Evolutionary conservation across 1,284 basidiomycete species (phyloP).

Genomic region (Microbotryomycetes sp.): DNA sequence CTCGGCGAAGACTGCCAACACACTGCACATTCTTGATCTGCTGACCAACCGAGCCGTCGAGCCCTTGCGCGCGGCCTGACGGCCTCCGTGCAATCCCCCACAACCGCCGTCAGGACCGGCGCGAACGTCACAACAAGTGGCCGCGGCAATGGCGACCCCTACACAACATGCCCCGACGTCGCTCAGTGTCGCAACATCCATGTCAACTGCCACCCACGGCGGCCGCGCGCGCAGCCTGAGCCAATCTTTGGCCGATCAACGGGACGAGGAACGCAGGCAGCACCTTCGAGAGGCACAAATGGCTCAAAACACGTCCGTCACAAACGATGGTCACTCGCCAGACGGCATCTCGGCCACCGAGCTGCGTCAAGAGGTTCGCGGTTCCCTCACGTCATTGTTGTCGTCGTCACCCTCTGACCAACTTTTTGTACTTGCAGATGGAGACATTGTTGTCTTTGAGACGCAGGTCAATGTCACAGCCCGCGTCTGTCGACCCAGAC

Average conservation of each 20-base stretch:
- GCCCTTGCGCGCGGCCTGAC: too few relatives aligned
- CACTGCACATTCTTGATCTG: too few relatives aligned
- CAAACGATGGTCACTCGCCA: neutral
- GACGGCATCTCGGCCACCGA: constrained; percentile 10
- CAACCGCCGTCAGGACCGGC: too few relatives aligned
- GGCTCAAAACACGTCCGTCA: too few relatives aligned
- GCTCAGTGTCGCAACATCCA: too few relatives aligned
- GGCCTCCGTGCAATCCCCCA: too few relatives aligned
- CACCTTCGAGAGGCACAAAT: neutral
- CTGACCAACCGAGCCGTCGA: too few relatives aligned
- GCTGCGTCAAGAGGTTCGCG: constrained; percentile 18
- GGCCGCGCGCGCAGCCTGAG: neutral
- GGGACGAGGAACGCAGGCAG: neutral
- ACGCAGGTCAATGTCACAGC: constrained; percentile 29
- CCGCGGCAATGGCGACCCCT: too few relatives aligned
- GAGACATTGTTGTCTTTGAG: constrained; percentile 31
- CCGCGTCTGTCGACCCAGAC: constrained; percentile 30
- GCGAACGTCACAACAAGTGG: too few relatives aligned
- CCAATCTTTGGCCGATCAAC: neutral
- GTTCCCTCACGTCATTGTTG: neutral
- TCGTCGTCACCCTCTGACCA: neutral
- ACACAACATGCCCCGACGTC: too few relatives aligned
- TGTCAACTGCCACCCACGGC: too few relatives aligned
- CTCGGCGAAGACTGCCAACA: too few relatives aligned
- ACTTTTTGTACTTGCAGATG: constrained; percentile 19